Base-by-base conservation (phyloP, 1,284 basidiomycete species). In the Tremellales sp. region DNA sequence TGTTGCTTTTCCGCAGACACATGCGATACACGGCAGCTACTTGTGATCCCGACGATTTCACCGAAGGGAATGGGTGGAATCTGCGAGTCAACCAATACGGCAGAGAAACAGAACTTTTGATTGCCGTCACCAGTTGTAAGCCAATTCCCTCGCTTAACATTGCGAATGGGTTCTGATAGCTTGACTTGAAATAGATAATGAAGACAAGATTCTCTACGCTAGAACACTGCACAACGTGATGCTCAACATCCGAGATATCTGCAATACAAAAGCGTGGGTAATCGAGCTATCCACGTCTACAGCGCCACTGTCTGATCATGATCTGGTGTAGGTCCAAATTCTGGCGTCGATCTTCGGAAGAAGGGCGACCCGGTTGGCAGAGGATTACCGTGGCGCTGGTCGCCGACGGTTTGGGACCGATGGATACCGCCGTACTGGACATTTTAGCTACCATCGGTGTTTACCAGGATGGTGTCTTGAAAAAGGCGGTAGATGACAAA, bases 231-330 rank as follows among this genome's bases (percentile, higher is more conserved):
- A 97, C 64, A 88, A 89, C 54, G 86, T 97, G 65, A 97, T 97
- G 92, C 74, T 93, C 58, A 98, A 98, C 73, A 94, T 98, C 56
- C 87, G 93, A 58, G 93, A 97, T 64, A 97, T 97, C 57, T 95
- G 91, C 81, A 93, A 90, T 75, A 92, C 89, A 40, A 94, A 93
- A 70, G 83, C 70, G 63, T 60, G 25, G 44, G 61, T 45, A 19
- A 19, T 47, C 13, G 12, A 9, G 19, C 35, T 31, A 6, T 5
- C 32, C 19, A n/a, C 12, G 38, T 29, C 22, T 16, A 29, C n/a
- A n/a, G n/a, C n/a, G n/a, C n/a, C n/a, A n/a, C n/a, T n/a, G n/a
- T n/a, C n/a, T n/a, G n/a, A n/a, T n/a, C n/a, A 28, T 3, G 19
- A 34, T 16, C 25, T 35, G 21, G 13, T 13, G n/a, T 34, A 66